Percentiles rank a stretch among this genome's conserved stretches.
Evolutionary conservation across 2,329 filamentous ascomycete genomes (phyloP).

Genomic region (Phaeosphaeria sp.): DNA sequence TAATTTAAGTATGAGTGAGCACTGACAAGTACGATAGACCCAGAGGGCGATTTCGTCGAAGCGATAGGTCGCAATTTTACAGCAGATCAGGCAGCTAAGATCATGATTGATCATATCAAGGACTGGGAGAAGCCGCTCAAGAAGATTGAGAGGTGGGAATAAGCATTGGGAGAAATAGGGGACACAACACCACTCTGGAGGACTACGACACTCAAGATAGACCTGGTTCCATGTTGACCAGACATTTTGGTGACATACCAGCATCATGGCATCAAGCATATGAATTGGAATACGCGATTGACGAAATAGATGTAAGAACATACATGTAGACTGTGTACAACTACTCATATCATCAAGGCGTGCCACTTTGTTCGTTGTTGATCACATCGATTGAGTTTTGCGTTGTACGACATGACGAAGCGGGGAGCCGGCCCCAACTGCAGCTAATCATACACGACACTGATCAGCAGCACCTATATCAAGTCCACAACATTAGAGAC

Average conservation of each 20-base stretch:
- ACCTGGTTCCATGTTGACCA: background rate
- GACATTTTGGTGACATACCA: no score
- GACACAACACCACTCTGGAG: background rate
- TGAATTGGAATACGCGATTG: background rate
- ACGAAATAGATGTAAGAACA: background rate
- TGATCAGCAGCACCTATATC: background rate
- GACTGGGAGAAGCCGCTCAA: conserved; percentile 71
- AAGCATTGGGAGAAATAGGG: background rate
- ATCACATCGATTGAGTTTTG: background rate
- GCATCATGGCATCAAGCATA: background rate
- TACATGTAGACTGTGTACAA: conserved; percentile 3
- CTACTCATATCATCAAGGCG: background rate
- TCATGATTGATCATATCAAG: conserved; percentile 86
- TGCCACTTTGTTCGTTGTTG: no score
- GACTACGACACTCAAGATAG: background rate
- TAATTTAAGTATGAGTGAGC: background rate
- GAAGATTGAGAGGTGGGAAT: conserved; percentile 46
- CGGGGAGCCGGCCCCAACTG: conserved; percentile 3
- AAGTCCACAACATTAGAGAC: background rate
- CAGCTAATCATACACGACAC: conserved; percentile 1
- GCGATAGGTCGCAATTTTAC: conserved; percentile 94
- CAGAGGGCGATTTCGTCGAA: conserved; percentile 97
- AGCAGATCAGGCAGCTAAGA: conserved; percentile 79
- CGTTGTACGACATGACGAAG: background rate
- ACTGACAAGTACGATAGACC: conserved; percentile 65